Evolutionary conservation across 176 grass and related monocot genomes (phyloP), one percentile per base, ranked within the genome.

Genomic region (Musa troglodytarum): DNA sequence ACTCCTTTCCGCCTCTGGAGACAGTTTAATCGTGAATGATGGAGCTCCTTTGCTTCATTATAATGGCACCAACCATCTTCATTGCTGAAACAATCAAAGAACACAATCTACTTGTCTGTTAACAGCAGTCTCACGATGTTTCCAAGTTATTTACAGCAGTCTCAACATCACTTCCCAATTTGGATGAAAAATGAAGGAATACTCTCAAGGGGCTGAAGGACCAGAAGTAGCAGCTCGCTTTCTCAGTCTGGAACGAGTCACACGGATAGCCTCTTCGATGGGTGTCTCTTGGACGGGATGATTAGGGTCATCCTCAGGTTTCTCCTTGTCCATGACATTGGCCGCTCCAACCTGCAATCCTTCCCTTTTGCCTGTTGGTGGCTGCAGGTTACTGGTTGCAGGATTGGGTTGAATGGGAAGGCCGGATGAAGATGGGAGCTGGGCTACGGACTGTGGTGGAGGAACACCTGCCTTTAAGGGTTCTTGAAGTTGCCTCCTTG

Each of bases 261-360:
- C 66, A 3, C 88, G 88, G 71, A 99, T 89, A 11, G 95, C 89
- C 81, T 94, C 95, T 69, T 98, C 90, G 72, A 93, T 87, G 1
- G 71, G 82, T 1, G 80, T 98, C 85, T 89, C 95, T 80, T 96
- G 78, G 68, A 34, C 17, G 0, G 63, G 34, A 70, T 71, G 80
- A 49, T 81, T 75, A 20, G 61, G 58, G 68, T 88, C 90, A 68
- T 87, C 84, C 0, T 85, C 75, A 50, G 70, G 52, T 65, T 86
- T 88, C 68, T 87, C 86, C 0, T 76, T 80, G 68, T 86, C 80
- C 58, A 28, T 66, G 16, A 11, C 25, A 0, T 83, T 77, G 1
- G 34, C 49, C 1, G 13, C 68, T 63, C 85, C 90, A 23, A 81
- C 86, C 49, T 61, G 17, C 53, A 7, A 14, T 73, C 43, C 49